Percentiles rank a stretch among this genome's conserved stretches.
These are phyloP conservation scores for Leishmania aethiopica DNA, from an alignment of 208 protist species.

Conservation along the genomic window DNA sequence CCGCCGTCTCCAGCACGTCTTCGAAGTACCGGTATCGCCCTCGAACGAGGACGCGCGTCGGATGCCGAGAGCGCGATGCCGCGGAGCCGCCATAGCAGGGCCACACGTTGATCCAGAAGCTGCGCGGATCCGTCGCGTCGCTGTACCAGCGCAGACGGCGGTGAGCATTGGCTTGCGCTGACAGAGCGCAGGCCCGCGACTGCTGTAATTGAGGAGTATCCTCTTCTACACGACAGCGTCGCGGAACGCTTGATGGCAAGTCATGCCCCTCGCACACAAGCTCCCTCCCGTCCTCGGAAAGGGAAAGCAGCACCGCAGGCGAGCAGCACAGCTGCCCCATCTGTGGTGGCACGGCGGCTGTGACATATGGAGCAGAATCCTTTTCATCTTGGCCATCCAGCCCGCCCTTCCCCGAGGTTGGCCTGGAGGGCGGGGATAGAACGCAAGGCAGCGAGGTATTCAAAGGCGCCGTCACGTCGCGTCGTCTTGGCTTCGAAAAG, in stretches of 20 bases:
- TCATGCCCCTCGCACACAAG: not conserved
- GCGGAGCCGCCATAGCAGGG: constrained; percentile 21
- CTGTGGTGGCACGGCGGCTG: not conserved
- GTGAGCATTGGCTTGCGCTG: not conserved
- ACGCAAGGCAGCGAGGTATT: not conserved
- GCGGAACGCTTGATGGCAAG: not conserved
- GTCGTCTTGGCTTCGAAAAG: not conserved
- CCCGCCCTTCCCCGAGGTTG: no score
- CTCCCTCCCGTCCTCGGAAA: not conserved
- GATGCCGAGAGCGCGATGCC: not conserved
- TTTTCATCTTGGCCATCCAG: not conserved
- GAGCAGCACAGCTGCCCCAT: not conserved
- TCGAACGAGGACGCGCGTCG: constrained; percentile 27
- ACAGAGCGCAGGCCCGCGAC: not conserved
- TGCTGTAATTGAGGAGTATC: not conserved
- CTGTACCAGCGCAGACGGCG: not conserved
- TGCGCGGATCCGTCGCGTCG: not conserved
- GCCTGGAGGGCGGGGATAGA: no score
- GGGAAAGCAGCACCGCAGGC: not conserved
- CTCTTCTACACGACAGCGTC: not conserved
- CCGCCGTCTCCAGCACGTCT: constrained; percentile 28
- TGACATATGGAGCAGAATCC: not conserved
- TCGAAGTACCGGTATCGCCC: constrained; percentile 21
- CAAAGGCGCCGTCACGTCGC: not conserved
- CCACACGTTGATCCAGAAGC: constrained; percentile 37